Evolutionary conservation across 73 alveolate species (phyloP), one percentile per base, ranked within the genome.

Genomic region (Breviolum minutum): DNA sequence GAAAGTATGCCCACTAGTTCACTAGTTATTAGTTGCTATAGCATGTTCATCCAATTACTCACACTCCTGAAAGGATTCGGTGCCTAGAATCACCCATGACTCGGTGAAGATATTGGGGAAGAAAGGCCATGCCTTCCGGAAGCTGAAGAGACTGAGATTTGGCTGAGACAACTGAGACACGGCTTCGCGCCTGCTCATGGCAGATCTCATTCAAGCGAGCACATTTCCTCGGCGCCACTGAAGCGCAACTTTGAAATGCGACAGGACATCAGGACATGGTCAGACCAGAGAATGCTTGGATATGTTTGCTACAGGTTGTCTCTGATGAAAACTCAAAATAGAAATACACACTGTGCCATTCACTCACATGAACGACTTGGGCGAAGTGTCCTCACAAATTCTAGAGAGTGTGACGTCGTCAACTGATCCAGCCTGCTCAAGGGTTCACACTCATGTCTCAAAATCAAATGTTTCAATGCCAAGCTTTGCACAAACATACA

Each of bases 91-190:
- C 62, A 64, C 85, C 99, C 99, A 94, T 7, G 94, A 79, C 94
- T 94, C 99, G 1, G 99, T 94, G 71, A 94, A 94, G 19, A 94
- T 84, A 73, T 94, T 94, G 73, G 99, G 98, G 71, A 94, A 94
- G 84, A 94, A 94, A 14, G 99, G 89, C 71, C 86, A 40, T 29
- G 62, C 99, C 99, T 76, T 27, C 79, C 70, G 8, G 8, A 27
- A 19, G 63, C 63, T 10, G 80, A 54, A 4, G 92, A 54, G 20
- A 24, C 40, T 8, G 27, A 60, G 24, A 10, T 26, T 16, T 20
- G 84, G 29, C 20, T 7, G n/a, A 8, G 10, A 54, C 68, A 13
- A 30, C 22, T 13, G 27, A 63, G 9, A 16, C 22, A 17, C 66
- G 30, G 20, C n/a, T 32, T 20, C 13, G 10, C 80, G 63, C 95